Evolutionary conservation across 768 basidiomycete species (phyloP), one percentile per base, ranked within the genome.

Genomic region (Lepiota venenata): DNA sequence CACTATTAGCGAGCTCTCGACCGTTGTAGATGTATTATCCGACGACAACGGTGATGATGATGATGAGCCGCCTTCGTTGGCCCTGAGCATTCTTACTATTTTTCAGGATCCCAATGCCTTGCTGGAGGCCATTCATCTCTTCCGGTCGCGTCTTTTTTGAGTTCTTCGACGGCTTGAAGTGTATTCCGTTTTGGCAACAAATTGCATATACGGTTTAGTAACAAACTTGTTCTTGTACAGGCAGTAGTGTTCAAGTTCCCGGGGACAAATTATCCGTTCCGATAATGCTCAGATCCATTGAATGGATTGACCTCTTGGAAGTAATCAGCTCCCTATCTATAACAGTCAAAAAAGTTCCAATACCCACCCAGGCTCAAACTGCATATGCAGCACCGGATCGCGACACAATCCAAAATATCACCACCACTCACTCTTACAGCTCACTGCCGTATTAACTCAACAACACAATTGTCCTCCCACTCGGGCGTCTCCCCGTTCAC

Each of bases 391-490:
- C 2, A 69, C 64, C 0, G 67, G 63, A 40, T 63, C 68, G 58
- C 50, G 74, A 66, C 7, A 79, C 56, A 32, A 75, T 61, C 77
- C 76, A 79, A 1, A 59, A n/a, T n/a, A n/a, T n/a, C n/a, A n/a
- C n/a, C n/a, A n/a, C n/a, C n/a, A n/a, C n/a, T n/a, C n/a, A n/a
- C n/a, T n/a, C n/a, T n/a, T n/a, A n/a, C n/a, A n/a, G n/a, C n/a
- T 45, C 12, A 45, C 43, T 3, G 43, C 27, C 20, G 43, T 29
- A 3, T 74, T 79, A 41, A n/a, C 78, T 77, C 38, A 78, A 60
- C 9, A 78, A 63, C 9, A 73, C 66, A 14, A 72, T 64, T n/a
- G 65, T 61, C 1, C 65, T 60, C 1, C 67, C 73, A 0, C 57
- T 53, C 6, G 72, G n/a, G 67, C 4, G 70, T 64, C 2, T 64